phyloP scores from a whole-genome alignment of 192 early-diverging fungal genomes.

The Entomortierella chlamydospora region DNA sequence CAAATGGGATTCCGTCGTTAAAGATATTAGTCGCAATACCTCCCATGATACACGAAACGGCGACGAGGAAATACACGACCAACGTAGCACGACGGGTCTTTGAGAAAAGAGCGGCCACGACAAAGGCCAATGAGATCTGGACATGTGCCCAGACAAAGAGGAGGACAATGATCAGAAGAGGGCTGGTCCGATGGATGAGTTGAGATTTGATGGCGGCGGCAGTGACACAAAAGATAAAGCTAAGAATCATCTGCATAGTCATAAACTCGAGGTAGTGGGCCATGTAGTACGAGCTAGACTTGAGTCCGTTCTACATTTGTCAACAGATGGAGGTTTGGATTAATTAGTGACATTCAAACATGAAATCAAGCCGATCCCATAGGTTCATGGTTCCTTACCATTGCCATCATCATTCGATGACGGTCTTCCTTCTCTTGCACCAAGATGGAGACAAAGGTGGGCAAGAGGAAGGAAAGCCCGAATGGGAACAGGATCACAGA shows the following conservation, averaged over 20 bases:
- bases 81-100: conserved; percentile 34
- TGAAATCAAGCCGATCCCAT: no score
- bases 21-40: conserved; percentile 17
- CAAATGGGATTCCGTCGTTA: conserved; percentile 18
- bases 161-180: conserved; percentile 19
- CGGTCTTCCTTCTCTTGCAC: conserved; percentile 50
- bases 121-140: conserved; percentile 24
- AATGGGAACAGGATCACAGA: conserved; percentile 28
- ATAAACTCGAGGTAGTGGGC: conserved; percentile 49
- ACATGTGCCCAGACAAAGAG: conserved; percentile 37
- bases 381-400: no score
- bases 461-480: conserved; percentile 40
- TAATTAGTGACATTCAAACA: background rate
- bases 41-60: conserved; percentile 36
- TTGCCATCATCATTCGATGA: conserved; percentile 53
- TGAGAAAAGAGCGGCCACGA: conserved; percentile 31
- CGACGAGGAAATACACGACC: conserved; percentile 44
- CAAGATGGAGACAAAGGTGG: conserved; percentile 43
- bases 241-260: conserved; percentile 44
- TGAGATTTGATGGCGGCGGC: conserved; percentile 28
- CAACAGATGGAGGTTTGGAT: background rate
- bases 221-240: conserved; percentile 27
- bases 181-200: conserved; percentile 24
- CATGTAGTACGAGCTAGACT: conserved; percentile 16
- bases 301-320: conserved; percentile 36